A percentile compares a stretch with the other conserved stretches of the same genome.
These are phyloP conservation scores for Xerocomus minutiporus DNA, from an alignment of 1,284 basidiomycete genomes.

Conservation along the genomic window DNA sequence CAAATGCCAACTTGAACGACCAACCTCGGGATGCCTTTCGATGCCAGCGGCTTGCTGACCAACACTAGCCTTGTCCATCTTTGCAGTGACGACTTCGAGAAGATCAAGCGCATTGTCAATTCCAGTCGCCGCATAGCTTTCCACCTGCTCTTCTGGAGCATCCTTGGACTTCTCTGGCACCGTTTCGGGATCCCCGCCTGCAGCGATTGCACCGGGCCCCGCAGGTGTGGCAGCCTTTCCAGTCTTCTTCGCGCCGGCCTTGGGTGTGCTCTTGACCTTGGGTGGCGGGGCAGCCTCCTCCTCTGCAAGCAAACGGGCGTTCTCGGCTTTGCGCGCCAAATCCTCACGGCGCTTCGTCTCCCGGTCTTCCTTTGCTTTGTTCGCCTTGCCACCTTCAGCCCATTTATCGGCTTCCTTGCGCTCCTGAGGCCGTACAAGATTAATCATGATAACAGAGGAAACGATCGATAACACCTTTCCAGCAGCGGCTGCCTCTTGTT, in stretches of 20 bases:
- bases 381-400: conserved; percentile 66
- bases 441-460: background rate
- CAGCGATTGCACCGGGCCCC: conserved; percentile 73
- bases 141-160: conserved; percentile 40
- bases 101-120: conserved; percentile 92
- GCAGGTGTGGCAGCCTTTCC: conserved; percentile 51
- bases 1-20: conserved; percentile 26
- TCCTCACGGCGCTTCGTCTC: conserved; percentile 75
- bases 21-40: conserved; percentile 91
- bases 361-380: conserved; percentile 64
- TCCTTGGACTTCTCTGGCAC: conserved; percentile 28
- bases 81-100: conserved; percentile 83
- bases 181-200: conserved; percentile 50
- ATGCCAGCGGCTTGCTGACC: conserved; percentile 80
- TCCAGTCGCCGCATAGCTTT: conserved; percentile 79
- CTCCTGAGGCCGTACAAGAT: conserved; percentile 45
- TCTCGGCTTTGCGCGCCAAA: conserved; percentile 72
- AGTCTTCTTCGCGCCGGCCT: conserved; percentile 59
- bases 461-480: conserved; percentile 47
- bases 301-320: conserved; percentile 72
- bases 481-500: conserved; percentile 53
- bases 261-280: conserved; percentile 64
- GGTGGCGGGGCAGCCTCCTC: conserved; percentile 71
- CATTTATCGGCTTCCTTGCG: conserved; percentile 76
- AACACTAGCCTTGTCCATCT: conserved; percentile 88